Conservation (phyloP, 164 flowering plant genomes). For the Vitis rotundifolia region DNA sequence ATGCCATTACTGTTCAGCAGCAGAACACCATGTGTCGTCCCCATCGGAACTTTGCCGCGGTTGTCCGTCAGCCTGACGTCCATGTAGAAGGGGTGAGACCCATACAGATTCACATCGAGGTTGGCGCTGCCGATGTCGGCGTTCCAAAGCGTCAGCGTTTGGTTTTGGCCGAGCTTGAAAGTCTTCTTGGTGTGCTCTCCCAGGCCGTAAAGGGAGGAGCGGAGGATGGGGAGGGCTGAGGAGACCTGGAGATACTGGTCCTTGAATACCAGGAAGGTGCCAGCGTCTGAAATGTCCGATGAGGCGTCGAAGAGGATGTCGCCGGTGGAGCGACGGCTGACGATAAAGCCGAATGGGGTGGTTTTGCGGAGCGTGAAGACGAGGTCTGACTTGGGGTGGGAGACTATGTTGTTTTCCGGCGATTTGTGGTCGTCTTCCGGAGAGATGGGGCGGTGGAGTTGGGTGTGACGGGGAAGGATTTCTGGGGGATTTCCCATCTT, state of each 20-base stretch:
- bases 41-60: constrained; percentile 17
- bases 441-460: constrained; percentile 7
- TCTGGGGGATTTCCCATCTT: constrained; percentile 77
- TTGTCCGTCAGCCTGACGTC: constrained; percentile 51
- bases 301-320: constrained; percentile 38
- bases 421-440: neutral
- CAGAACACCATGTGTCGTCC: constrained; percentile 56
- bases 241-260: constrained; percentile 75
- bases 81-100: constrained; percentile 84
- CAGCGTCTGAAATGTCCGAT: constrained; percentile 18
- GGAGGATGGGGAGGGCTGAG: constrained; percentile 47
- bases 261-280: constrained; percentile 61
- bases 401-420: neutral
- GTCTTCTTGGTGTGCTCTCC: constrained; percentile 85
- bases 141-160: constrained; percentile 70
- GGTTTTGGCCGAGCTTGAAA: constrained; percentile 41
- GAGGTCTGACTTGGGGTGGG: constrained; percentile 37
- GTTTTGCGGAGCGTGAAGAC: constrained; percentile 43
- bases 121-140: constrained; percentile 51
- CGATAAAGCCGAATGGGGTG: constrained; percentile 45
- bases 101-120: constrained; percentile 63
- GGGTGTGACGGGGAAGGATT: constrained; percentile 41
- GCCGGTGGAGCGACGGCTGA: constrained; percentile 35
- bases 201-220: constrained; percentile 68
- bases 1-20: constrained; percentile 66